Evolutionary conservation across 2,329 filamentous ascomycete species (phyloP), one percentile per base, ranked within the genome.

Genomic region (Didymella pomorum): DNA sequence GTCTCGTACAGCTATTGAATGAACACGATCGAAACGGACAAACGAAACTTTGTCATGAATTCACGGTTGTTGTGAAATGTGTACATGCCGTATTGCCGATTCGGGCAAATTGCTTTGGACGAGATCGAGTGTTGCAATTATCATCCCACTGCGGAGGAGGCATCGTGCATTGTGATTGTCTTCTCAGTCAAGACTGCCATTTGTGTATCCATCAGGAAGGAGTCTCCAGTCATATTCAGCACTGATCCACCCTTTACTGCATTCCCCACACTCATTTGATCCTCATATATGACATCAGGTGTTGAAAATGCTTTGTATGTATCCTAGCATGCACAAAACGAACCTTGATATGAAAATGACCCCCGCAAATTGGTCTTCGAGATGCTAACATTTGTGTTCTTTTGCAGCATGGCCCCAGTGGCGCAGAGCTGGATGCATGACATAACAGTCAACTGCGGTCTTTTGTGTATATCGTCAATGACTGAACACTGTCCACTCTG

Each of bases 1-100:
- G 63, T 58, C 62, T 61, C 56, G 60, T 52, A 51, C 61, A 66
- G 64, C 58, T 58, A 55, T 53, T 60, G 46, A 62, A 61, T 57
- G 43, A 52, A 50, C 28, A 46, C 21, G 21, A 50, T 43, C 12
- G 37, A 49, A 20, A 16, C 46, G 43, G 47, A 41, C 18, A 25
- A 21, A 20, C 26, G 8, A 28, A 2, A 28, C 5, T 8, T 9
- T 8, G 7, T 28, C 10, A 28, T 10, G 20, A n/a, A 20, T 10
- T 12, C 23, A 2, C 23, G 7, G 18, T 20, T 41, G 37, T 10
- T 16, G 18, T 41, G 37, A 12, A 21, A 1, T 8, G 18, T 11
- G n/a, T 21, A 7, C 12, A 4, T 3, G 37, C 37, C 18, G 10
- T 41, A 8, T 21, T 4, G 18, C 37, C 33, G 37, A 21, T 9